Evolutionary conservation across 805 yeast species (phyloP).

Genomic region (Saturnispora halmiae): DNA sequence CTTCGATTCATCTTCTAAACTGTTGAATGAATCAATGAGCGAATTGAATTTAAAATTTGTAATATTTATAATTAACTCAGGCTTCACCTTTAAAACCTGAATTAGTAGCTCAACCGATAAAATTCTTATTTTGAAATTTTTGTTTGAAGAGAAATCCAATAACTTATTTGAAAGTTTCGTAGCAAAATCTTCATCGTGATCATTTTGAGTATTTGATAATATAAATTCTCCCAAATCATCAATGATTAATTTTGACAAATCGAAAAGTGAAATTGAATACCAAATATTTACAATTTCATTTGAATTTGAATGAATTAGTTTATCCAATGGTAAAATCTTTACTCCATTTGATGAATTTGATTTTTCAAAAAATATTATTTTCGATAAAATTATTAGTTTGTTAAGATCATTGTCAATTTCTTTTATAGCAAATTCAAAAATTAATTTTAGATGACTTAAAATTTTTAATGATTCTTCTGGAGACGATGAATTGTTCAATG

Average conservation of each 20-base stretch:
- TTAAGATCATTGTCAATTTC: conserved; percentile 29
- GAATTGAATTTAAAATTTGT: conserved; percentile 30
- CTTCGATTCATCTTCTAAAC: conserved; percentile 20
- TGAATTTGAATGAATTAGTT: conserved; percentile 12
- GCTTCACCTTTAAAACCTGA: conserved; percentile 28
- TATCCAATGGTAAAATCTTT: conserved; percentile 18
- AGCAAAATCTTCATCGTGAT: conserved; percentile 21
- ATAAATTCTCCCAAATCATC: conserved; percentile 27
- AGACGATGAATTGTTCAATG: conserved; percentile 10
- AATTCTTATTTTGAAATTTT: conserved; percentile 34
- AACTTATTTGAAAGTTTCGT: conserved; percentile 29
- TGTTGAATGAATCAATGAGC: conserved; percentile 29
- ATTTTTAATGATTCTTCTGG: conserved; percentile 18
- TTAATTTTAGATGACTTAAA: conserved; percentile 23
- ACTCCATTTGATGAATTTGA: conserved; percentile 4
- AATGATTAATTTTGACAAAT: conserved; percentile 23
- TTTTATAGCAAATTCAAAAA: conserved; percentile 23
- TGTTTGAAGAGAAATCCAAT: conserved; percentile 30
- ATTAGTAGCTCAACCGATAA: conserved; percentile 31
- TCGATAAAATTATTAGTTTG: conserved; percentile 25
- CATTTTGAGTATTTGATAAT: conserved; percentile 10
- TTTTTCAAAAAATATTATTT: conserved; percentile 18
- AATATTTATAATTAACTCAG: conserved; percentile 23
- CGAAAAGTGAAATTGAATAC: conserved; percentile 23
- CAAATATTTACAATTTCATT: conserved; percentile 18